These are phyloP conservation scores for Kazachstania sp. DNA, from an alignment of 1,139 yeast species.

Conservation along the genomic window DNA sequence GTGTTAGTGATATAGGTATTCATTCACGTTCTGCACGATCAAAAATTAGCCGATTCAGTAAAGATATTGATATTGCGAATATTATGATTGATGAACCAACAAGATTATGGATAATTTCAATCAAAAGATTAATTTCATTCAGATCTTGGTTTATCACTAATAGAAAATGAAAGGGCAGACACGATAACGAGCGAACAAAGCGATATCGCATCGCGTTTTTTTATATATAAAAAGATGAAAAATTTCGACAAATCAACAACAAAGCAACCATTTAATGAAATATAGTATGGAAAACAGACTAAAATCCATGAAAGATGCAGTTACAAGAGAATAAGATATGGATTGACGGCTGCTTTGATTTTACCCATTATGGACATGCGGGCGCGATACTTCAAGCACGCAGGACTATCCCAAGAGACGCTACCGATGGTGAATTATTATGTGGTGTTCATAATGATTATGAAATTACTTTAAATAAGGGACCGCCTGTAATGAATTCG, in stretches of 20 bases:
- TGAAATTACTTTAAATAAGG: conserved; percentile 73
- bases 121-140: conserved; percentile 62
- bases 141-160: conserved; percentile 31
- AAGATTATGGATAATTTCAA: conserved; percentile 65
- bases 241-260: neutral
- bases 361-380: conserved; percentile 95
- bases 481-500: conserved; percentile 75
- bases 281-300: too few species aligned
- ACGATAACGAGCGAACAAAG: too few species aligned
- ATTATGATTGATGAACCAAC: conserved; percentile 74
- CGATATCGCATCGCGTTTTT: too few species aligned
- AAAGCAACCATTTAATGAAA: neutral
- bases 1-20: conserved; percentile 70
- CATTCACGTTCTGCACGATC: conserved; percentile 61
- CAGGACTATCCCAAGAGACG: conserved; percentile 15
- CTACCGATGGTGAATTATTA: conserved; percentile 45
- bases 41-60: conserved; percentile 30
- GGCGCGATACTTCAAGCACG: conserved; percentile 91
- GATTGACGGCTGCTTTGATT: conserved; percentile 98
- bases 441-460: conserved; percentile 89
- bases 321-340: conserved; percentile 41
- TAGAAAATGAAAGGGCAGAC: neutral
- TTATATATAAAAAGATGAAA: neutral
- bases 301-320: neutral
- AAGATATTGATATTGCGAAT: conserved; percentile 38